Evolutionary conservation across 2,329 filamentous ascomycete genomes (phyloP).

Genomic region (Emergomyces orientalis): DNA sequence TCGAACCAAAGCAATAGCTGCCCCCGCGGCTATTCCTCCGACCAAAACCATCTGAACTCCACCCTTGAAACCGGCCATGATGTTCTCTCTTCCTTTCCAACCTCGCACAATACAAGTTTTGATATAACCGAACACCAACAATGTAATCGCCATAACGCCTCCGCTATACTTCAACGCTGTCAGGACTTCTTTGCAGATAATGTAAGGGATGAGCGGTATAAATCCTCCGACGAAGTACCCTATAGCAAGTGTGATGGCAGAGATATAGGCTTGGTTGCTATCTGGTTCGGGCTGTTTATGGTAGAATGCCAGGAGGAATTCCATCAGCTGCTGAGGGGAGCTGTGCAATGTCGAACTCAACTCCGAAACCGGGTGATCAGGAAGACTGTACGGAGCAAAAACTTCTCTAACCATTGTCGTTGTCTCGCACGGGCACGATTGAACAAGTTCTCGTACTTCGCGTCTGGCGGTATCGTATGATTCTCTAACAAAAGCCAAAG

Average conservation of each 20-base stretch:
- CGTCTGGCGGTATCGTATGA: conserved; percentile 39
- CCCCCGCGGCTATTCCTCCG: conserved; percentile 56
- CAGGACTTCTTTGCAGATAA: conserved; percentile 43
- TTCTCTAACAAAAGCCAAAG: conserved; percentile 24
- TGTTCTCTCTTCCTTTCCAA: conserved; percentile 38
- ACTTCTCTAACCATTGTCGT: conserved; percentile 32
- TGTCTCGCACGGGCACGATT: conserved; percentile 30
- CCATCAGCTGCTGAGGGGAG: conserved; percentile 33
- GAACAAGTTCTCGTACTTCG: conserved; percentile 35
- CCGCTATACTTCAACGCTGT: conserved; percentile 43
- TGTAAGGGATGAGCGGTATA: conserved; percentile 63
- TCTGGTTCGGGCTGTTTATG: conserved; percentile 39
- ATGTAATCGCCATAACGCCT: conserved; percentile 34
- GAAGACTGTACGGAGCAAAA: conserved; percentile 35
- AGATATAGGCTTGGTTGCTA: conserved; percentile 40
- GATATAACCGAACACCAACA: conserved; percentile 35
- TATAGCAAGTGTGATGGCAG: conserved; percentile 56
- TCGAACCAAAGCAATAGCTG: conserved; percentile 55
- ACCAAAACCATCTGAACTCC: conserved; percentile 57
- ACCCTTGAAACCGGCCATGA: conserved; percentile 48
- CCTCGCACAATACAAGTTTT: conserved; percentile 41
- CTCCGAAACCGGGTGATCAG: conserved; percentile 26
- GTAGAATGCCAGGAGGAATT: conserved; percentile 42
- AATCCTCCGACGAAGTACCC: conserved; percentile 63
- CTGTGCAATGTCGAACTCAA: conserved; percentile 31